Base-by-base conservation (phyloP, 306 rosid species). In the Clitoria ternatea region DNA sequence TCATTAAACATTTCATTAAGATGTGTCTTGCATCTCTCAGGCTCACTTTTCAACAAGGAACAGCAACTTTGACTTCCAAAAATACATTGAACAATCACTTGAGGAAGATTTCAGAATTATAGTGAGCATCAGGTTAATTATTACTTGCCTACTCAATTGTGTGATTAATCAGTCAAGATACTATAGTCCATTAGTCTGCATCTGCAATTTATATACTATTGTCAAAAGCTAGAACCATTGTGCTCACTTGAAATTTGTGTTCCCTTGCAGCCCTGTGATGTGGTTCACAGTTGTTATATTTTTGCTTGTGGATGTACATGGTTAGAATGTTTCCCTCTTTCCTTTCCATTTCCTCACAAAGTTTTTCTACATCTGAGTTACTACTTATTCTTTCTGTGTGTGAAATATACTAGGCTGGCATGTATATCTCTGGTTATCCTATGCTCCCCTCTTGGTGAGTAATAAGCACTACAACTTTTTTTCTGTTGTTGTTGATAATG, bases 1-100 rank as follows among this genome's bases (percentile, higher is more conserved):
- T 56, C 1, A 12, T 22, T 39, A 39, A 63, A 24, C 53, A 0
- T 42, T n/a, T n/a, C 9, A 11, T 64, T 32, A 32, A 67, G 60
- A 33, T 68, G 49, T 42, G 14, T 15, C 45, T 18, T 67, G 61
- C 61, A 6, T 11, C 39, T 35, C n/a, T 20, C 74, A 22, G 36
- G 44, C 66, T 13, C 60, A 72, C 69, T 57, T 57, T 44, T 72
- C 77, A 13, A n/a, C 77, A 14, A 36, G 32, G 37, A 72, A 44
- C 27, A 71, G 26, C 59, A 43, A 57, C 18, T 32, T 59, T 37
- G 61, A 72, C 8, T 24, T 44, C 30, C 69, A 20, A 48, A 45
- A 44, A 3, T 72, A 32, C 61, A 60, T 60, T 29, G 61, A 67
- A 30, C 57, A 15, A 60, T 66, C 72, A 30, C 59, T 66, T 8